Conservation (phyloP, 2,329 filamentous ascomycete genomes). For the Coniochaeta ligniaria region DNA sequence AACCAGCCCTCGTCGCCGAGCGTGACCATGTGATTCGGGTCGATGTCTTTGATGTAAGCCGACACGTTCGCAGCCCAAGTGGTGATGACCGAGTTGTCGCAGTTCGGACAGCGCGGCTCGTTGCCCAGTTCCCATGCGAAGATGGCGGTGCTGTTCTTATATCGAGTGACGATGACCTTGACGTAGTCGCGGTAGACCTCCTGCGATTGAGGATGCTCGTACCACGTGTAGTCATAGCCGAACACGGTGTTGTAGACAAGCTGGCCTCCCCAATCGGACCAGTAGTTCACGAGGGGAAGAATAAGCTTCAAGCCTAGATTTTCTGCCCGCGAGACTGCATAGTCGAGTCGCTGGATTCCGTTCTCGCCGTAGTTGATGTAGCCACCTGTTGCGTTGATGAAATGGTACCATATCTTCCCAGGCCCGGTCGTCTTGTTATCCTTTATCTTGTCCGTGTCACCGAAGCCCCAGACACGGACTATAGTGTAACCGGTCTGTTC, state of each 20-base stretch:
- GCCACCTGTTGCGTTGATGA: constrained; percentile 38
- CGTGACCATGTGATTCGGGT: constrained; percentile 53
- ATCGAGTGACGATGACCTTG: constrained; percentile 35
- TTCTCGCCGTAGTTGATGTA: constrained; percentile 57
- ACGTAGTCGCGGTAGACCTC: constrained; percentile 43
- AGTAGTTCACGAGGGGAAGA: constrained; percentile 62
- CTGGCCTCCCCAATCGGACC: constrained; percentile 61
- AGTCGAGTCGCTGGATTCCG: constrained; percentile 58
- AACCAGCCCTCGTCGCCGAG: constrained; percentile 48
- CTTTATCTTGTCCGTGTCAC: constrained; percentile 41
- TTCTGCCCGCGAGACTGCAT: constrained; percentile 54
- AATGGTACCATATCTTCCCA: constrained; percentile 42
- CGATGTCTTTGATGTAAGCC: constrained; percentile 54
- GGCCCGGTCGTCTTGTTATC: constrained; percentile 13
- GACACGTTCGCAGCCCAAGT: constrained; percentile 52
- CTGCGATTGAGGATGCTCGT: constrained; percentile 39
- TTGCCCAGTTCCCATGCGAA: constrained; percentile 48
- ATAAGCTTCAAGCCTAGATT: constrained; percentile 54
- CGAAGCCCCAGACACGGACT: constrained; percentile 56
- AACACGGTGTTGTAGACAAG: constrained; percentile 48
- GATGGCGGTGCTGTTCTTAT: constrained; percentile 34
- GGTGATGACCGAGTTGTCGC: constrained; percentile 47
- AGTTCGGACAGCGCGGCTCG: constrained; percentile 54
- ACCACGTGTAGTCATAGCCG: constrained; percentile 47
- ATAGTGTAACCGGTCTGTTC: constrained; percentile 44